Conservation (phyloP, 768 basidiomycete species). For the Dioszegia hungarica region DNA sequence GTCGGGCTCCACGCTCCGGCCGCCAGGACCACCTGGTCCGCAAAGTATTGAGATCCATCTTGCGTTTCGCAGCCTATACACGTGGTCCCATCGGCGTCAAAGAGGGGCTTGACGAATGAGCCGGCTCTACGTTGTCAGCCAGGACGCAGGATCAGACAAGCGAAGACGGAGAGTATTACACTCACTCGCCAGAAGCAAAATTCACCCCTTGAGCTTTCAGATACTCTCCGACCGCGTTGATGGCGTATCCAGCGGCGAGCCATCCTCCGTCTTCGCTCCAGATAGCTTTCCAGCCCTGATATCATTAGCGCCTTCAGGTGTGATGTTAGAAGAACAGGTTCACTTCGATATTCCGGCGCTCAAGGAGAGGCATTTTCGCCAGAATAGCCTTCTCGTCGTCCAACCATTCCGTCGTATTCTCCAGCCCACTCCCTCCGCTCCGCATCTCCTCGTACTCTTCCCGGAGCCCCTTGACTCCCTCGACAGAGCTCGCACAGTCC, state of each 20-base stretch:
- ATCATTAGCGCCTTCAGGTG: background rate
- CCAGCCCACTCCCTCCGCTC: constrained; percentile 13
- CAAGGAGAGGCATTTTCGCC: constrained; percentile 24
- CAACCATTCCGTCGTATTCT: constrained; percentile 28
- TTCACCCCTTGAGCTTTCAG: constrained; percentile 33
- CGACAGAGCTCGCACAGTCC: constrained; percentile 17
- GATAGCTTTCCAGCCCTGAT: constrained; percentile 41
- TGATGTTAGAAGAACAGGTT: background rate
- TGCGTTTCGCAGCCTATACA: constrained; percentile 32
- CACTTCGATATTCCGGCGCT: constrained; percentile 18
- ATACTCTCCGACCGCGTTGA: constrained; percentile 34
- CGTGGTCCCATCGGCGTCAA: constrained; percentile 21
- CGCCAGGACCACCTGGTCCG: constrained; percentile 43
- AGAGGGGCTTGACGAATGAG: constrained; percentile 31
- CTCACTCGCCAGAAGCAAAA: constrained; percentile 23
- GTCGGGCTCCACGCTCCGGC: constrained; percentile 46
- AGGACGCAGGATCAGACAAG: background rate
- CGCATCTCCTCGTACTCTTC: constrained; percentile 17
- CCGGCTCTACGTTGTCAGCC: constrained; percentile 14
- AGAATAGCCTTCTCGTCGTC: constrained; percentile 25
- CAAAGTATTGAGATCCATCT: constrained; percentile 35
- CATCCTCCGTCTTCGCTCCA: constrained; percentile 38
- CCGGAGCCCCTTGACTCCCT: constrained; percentile 9
- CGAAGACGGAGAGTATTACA: too few species aligned
- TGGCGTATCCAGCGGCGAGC: constrained; percentile 43